phyloP scores from a whole-genome alignment of 2,329 filamentous ascomycete species.

The Hirsutella minnesotensis region DNA sequence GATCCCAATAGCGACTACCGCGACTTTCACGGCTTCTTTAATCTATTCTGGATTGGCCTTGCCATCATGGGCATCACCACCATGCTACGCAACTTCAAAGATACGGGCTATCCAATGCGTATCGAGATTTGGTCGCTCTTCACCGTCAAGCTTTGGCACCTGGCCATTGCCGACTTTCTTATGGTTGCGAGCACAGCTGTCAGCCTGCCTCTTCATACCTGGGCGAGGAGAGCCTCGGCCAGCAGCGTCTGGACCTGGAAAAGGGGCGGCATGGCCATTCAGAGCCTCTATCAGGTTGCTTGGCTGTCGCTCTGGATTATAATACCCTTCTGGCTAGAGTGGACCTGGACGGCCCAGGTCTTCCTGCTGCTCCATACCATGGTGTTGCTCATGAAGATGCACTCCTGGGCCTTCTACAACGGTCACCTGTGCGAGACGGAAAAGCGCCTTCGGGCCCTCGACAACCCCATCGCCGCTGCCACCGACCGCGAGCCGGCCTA shows the following conservation, averaged over 20 bases:
- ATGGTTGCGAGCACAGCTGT: constrained; percentile 72
- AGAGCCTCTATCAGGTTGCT: constrained; percentile 65
- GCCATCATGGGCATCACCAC: constrained; percentile 95
- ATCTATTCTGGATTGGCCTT: constrained; percentile 93
- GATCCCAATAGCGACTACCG: constrained; percentile 84
- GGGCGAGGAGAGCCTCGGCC: constrained; percentile 43
- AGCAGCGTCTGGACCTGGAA: constrained; percentile 57
- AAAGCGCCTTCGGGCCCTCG: constrained; percentile 66
- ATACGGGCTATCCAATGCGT: constrained; percentile 77
- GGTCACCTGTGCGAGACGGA: constrained; percentile 85
- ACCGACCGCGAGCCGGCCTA: constrained; percentile 57
- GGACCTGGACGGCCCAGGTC: constrained; percentile 96
- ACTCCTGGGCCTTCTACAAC: constrained; percentile 97
- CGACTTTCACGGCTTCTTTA: constrained; percentile 96
- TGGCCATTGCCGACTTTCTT: constrained; percentile 69
- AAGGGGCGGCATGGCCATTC: constrained; percentile 64
- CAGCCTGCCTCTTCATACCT: constrained; percentile 60
- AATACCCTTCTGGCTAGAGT: constrained; percentile 73
- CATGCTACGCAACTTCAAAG: constrained; percentile 86
- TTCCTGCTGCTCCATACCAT: constrained; percentile 87
- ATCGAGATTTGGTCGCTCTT: constrained; percentile 83
- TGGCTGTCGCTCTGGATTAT: constrained; percentile 80
- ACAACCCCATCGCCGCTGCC: constrained; percentile 45
- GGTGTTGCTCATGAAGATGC: constrained; percentile 96
- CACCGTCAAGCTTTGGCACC: constrained; percentile 76